Conservation (phyloP, 2,329 filamentous ascomycete genomes). For the Neurospora crassa region DNA sequence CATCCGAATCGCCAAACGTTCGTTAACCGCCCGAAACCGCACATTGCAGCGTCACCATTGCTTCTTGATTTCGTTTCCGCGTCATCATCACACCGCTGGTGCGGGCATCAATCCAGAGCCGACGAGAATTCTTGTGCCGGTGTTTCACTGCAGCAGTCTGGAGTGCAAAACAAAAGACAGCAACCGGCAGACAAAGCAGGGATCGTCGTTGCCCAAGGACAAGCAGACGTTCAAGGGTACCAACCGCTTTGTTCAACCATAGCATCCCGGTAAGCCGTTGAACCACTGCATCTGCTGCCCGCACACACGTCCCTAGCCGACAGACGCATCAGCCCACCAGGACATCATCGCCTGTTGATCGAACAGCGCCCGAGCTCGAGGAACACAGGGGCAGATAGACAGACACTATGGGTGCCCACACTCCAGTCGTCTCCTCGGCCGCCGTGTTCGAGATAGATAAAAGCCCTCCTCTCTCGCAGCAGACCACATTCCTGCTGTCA, state of each 20-base stretch:
- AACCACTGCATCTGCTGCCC: neutral
- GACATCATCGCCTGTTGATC: neutral
- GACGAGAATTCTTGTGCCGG: neutral
- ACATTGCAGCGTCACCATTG: neutral
- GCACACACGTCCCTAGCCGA: neutral
- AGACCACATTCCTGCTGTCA: neutral
- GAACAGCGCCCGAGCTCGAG: neutral
- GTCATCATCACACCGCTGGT: neutral
- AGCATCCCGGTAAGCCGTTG: neutral
- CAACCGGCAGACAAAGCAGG: neutral
- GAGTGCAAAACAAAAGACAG: neutral
- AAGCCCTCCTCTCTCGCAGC: neutral
- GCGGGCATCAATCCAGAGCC: no score
- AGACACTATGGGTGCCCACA: neutral
- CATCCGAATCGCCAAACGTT: neutral
- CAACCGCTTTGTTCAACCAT: neutral
- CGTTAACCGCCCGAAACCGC: neutral
- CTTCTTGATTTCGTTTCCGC: neutral
- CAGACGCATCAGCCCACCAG: neutral
- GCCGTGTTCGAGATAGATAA: neutral
- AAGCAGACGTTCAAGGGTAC: neutral
- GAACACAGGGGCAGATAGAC: neutral
- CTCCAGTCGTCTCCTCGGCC: neutral
- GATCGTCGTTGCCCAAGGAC: neutral
- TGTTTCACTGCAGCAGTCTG: neutral